A percentile compares a stretch with the other conserved stretches of the same genome.
These are phyloP conservation scores for Tetrapyrgos nigripes DNA, from an alignment of 1,284 basidiomycete species.

Conservation along the genomic window DNA sequence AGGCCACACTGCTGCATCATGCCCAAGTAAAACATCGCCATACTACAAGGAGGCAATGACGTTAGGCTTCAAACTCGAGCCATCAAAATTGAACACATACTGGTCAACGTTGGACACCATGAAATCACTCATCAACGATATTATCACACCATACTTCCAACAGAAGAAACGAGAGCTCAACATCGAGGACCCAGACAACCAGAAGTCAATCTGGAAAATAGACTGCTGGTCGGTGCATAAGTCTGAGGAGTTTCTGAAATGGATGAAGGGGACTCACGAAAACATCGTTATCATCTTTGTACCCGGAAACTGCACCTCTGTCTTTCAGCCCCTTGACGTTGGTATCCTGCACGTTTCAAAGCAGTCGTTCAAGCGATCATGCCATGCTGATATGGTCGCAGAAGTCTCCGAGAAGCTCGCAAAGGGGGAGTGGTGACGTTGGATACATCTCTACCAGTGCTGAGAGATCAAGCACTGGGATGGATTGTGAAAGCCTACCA, in stretches of 20 bases:
- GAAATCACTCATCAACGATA: constrained; percentile 2
- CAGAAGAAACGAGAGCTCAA: background rate
- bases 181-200: background rate
- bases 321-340: constrained; percentile 7
- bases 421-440: background rate
- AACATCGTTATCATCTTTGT: constrained; percentile 1
- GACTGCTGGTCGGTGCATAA: constrained; percentile 8
- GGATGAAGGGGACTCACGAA: constrained; percentile 5
- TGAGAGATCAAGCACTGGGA: background rate
- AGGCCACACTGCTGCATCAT: background rate
- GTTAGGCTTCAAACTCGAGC: constrained; percentile 2
- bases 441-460: background rate
- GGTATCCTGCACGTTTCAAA: constrained; percentile 2
- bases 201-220: constrained; percentile 7
- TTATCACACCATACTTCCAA: constrained; percentile 6
- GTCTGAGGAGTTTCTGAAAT: background rate
- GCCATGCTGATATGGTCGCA: background rate
- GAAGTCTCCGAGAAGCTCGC: background rate
- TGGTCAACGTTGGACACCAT: constrained; percentile 6
- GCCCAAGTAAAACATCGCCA: background rate
- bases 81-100: constrained; percentile 1
- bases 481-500: constrained; percentile 3
- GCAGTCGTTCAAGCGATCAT: constrained; percentile 5
- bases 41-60: background rate
- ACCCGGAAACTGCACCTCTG: constrained; percentile 4